These are phyloP conservation scores for Macadamia tetraphylla DNA, from an alignment of 164 flowering plant species.

Conservation along the genomic window DNA sequence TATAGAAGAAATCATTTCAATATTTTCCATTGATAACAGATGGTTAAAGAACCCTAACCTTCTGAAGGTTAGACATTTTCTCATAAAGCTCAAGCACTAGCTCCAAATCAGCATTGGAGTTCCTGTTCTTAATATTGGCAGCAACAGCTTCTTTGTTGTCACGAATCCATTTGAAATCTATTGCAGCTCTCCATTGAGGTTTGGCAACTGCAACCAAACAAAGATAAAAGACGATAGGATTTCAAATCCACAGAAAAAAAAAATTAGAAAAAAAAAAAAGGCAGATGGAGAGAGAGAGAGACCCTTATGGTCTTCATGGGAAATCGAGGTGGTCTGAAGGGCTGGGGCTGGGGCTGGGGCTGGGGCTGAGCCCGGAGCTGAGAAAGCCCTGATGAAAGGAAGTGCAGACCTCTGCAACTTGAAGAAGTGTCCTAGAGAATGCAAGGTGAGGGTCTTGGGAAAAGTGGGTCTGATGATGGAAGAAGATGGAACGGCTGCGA, in stretches of 20 bases:
- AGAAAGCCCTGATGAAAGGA: slow-evolving; percentile 26
- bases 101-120: slow-evolving; percentile 68
- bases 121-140: slow-evolving; percentile 63
- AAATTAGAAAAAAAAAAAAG: neutral
- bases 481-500: slow-evolving; percentile 19
- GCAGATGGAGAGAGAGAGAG: slow-evolving; percentile 1
- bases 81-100: slow-evolving; percentile 76
- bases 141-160: slow-evolving; percentile 75
- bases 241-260: neutral
- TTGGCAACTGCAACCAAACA: slow-evolving; percentile 30
- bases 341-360: neutral
- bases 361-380: slow-evolving; percentile 13
- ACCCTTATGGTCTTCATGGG: slow-evolving; percentile 22
- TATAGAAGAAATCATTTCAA: neutral
- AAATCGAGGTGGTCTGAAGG: slow-evolving; percentile 14
- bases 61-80: slow-evolving; percentile 50
- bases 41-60: slow-evolving; percentile 42
- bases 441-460: slow-evolving; percentile 19
- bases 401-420: slow-evolving; percentile 5
- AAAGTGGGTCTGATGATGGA: slow-evolving; percentile 19
- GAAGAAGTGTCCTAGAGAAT: slow-evolving; percentile 10
- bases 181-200: slow-evolving; percentile 82
- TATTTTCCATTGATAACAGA: neutral
- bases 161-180: slow-evolving; percentile 91
- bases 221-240: neutral